Evolutionary conservation across 2,329 filamentous ascomycete species (phyloP), one percentile per base, ranked within the genome.

Genomic region (Graphilbum fragrans): DNA sequence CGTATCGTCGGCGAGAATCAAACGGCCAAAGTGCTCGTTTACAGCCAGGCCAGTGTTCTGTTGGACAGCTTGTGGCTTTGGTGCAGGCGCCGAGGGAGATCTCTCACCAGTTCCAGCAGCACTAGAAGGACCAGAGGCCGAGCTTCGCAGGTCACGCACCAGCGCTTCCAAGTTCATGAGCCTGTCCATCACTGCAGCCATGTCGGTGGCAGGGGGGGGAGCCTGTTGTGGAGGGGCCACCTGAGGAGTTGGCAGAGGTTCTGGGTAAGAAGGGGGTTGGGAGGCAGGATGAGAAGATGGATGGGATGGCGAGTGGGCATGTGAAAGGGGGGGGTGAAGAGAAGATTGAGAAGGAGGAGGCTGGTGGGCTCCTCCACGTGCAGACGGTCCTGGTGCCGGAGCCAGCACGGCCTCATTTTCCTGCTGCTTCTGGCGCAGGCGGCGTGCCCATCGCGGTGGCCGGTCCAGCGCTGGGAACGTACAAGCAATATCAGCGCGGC

Each of bases 401-500:
- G 4, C 21, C 9, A 9, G 11, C 20, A 27, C 12, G 7, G 23
- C 36, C 21, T 32, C 35, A 6, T 37, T 38, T 18, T 40, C 38
- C 16, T 47, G 34, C 27, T 45, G 46, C 46, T 44, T 39, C 38
- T 45, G 44, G 16, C 40, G 42, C n/a, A 48, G 58, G 18, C 69
- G 69, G 17, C 70, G 66, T 31, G 68, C 69, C 72, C 72, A 76
- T 55, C 67, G 60, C 42, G 71, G 71, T 0, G 66, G 63, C 2
- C 64, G 65, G 43, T 72, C 64, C 27, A 53, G 51, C 2, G 67
- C 62, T 0, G 70, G 69, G 16, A 67, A 53, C 18, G 73, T 55
- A 44, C 72, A 76, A 8, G 64, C 55, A 36, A 74, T 72, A 39
- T 65, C 64, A 5, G 65, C 71, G 3, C 65, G 62, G 9, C 65